Evolutionary conservation across 352 stramenopile species (phyloP).

Genomic region (Pythium utonaiense): DNA sequence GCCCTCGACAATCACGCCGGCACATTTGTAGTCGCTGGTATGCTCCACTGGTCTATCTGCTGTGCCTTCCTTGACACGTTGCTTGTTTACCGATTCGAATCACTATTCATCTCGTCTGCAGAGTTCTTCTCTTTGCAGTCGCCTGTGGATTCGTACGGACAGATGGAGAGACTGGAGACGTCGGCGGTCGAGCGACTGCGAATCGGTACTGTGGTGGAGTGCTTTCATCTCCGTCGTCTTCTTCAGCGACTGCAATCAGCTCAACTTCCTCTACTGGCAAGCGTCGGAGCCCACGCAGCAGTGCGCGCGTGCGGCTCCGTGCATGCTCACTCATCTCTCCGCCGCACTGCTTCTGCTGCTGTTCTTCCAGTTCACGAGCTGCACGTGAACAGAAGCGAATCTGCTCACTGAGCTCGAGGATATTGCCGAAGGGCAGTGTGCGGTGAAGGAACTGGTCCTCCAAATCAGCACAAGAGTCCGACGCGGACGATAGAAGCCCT

Average conservation of each 20-base stretch:
- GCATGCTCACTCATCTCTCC: background rate
- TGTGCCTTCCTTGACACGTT: no score
- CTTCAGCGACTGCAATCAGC: slow-evolving; percentile 15
- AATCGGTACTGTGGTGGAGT: slow-evolving; percentile 8
- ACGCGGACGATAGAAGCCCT: background rate
- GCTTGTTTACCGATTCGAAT: background rate
- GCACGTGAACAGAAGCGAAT: slow-evolving; percentile 43
- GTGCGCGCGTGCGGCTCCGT: slow-evolving; percentile 30
- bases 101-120: background rate
- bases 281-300: slow-evolving; percentile 41
- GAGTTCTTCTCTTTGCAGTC: background rate
- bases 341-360: slow-evolving; percentile 6
- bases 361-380: slow-evolving; percentile 21
- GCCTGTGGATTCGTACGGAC: background rate
- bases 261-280: slow-evolving; percentile 43
- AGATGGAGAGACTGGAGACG: background rate
- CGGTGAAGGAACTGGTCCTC: slow-evolving; percentile 51
- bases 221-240: background rate
- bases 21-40: background rate
- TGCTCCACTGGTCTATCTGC: no score
- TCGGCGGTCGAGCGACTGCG: background rate
- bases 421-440: slow-evolving; percentile 36
- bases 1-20: background rate
- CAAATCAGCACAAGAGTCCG: slow-evolving; percentile 30
- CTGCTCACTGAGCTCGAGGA: slow-evolving; percentile 43